Percentiles rank a stretch among this genome's conserved stretches.
Evolutionary conservation across 768 basidiomycete genomes (phyloP).

Genomic region (Collybia mongolica): DNA sequence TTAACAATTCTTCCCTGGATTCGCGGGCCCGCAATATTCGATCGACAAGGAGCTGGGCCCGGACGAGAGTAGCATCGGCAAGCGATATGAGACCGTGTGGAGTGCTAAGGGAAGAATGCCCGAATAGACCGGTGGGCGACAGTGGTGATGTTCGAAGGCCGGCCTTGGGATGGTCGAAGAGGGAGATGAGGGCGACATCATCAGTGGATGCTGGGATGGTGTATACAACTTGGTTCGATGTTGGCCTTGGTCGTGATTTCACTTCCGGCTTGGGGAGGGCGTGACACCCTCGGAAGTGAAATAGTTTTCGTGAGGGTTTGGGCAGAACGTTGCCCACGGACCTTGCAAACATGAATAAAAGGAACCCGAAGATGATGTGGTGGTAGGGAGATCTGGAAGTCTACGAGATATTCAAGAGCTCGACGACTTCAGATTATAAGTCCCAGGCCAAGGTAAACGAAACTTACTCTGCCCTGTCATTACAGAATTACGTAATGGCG

Average conservation of each 20-base stretch:
- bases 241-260: conserved; percentile 22
- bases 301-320: conserved; percentile 23
- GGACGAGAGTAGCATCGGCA: conserved; percentile 75
- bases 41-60: conserved; percentile 80
- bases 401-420: not conserved
- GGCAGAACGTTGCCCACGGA: conserved; percentile 41
- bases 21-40: conserved; percentile 76
- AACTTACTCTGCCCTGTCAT: no score
- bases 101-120: conserved; percentile 67
- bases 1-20: conserved; percentile 70
- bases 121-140: conserved; percentile 79
- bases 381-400: not conserved
- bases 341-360: conserved; percentile 39
- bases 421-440: not conserved
- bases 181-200: conserved; percentile 62
- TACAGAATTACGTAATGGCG: no score
- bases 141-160: conserved; percentile 38
- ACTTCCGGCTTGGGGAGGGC: conserved; percentile 1
- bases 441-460: not conserved
- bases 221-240: conserved; percentile 37
- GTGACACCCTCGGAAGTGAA: conserved; percentile 24
- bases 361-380: not conserved
- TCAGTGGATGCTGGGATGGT: conserved; percentile 61
- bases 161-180: conserved; percentile 67
- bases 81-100: conserved; percentile 71